Conservation (phyloP, 2,329 filamentous ascomycete genomes). For the Aspergillus ustus region DNA sequence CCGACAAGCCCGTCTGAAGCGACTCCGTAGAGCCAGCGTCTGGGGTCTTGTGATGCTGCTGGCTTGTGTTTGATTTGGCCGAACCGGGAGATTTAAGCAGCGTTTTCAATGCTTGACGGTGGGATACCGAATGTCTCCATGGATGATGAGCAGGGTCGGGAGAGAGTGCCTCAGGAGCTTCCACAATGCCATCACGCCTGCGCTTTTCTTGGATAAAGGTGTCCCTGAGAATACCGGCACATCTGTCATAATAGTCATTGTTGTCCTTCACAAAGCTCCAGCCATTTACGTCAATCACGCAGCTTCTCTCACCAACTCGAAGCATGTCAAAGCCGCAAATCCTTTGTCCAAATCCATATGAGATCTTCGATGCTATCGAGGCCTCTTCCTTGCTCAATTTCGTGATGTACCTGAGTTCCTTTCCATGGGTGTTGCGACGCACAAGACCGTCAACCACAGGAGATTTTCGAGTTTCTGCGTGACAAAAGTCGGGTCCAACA, state of each 20-base stretch:
- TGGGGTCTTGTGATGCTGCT: conserved; percentile 47
- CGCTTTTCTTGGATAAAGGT: conserved; percentile 82
- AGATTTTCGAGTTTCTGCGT: conserved; percentile 95
- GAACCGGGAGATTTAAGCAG: conserved; percentile 70
- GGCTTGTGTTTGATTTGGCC: conserved; percentile 59
- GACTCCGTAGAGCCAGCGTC: conserved; percentile 53
- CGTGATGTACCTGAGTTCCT: conserved; percentile 95
- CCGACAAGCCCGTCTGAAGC: conserved; percentile 35
- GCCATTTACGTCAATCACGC: conserved; percentile 97
- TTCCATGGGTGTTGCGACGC: conserved; percentile 93
- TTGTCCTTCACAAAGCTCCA: conserved; percentile 99
- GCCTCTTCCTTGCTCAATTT: conserved; percentile 79
- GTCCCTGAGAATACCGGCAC: conserved; percentile 80
- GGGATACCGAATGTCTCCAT: conserved; percentile 47
- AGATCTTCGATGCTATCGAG: conserved; percentile 86
- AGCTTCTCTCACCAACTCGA: conserved; percentile 85
- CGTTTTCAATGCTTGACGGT: conserved; percentile 59
- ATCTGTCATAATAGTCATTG: conserved; percentile 95
- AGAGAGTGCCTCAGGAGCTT: conserved; percentile 40
- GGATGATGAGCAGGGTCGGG: conserved; percentile 37
- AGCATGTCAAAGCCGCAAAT: conserved; percentile 96
- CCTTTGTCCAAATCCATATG: conserved; percentile 86
- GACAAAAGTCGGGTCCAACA: conserved; percentile 88
- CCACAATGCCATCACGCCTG: conserved; percentile 38
- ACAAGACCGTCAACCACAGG: conserved; percentile 97